Evolutionary conservation across 805 yeast genomes (phyloP), one percentile per base, ranked within the genome.

Genomic region (Suhomyces vadensis): DNA sequence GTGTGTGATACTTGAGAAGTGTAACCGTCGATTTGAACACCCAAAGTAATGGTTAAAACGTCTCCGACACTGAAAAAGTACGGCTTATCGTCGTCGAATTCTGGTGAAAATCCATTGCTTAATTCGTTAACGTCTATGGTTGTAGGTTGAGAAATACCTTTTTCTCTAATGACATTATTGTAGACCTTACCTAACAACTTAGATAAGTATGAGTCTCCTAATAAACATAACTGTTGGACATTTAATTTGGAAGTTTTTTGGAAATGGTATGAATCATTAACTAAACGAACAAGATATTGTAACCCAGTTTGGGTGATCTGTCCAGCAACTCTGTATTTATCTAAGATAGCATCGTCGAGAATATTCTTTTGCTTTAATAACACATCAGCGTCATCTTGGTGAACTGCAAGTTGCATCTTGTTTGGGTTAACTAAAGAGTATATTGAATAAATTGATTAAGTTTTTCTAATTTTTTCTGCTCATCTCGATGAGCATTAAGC

Each of bases 1-100:
- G 97, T 91, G 65, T 94, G 99, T 22, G 95, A 81, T 8, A 81
- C 82, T 61, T 82, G 80, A 1, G 96, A 82, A 9, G 97, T 87
- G 71, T 91, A 94, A 44, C 99, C 99, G 65, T 94, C 99, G 54
- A 94, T 80, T 52, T 94, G 97, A 47, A 85, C 91, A 39, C 97
- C 99, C 22, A 92, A 74, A 9, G 86, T 73, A 46, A 94, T 77
- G 49, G 92, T 91, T 25, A 88, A 88, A 38, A 91, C 75, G 63
- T 94, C 97, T 40, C 98, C 98, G 19, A 81, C 80, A 43, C 65
- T 62, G 55, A 87, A 79, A 42, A 65, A 63, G 47, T 73, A 55
- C 24, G 73, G 73, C 6, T 67, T 59, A 24, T 61, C 67, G 52
- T 82, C 86, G 60, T 82, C 90, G 41, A 85, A 64, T 64, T 90